Conservation (phyloP, 257 asterid genomes). For the Knoxia roxburghii region DNA sequence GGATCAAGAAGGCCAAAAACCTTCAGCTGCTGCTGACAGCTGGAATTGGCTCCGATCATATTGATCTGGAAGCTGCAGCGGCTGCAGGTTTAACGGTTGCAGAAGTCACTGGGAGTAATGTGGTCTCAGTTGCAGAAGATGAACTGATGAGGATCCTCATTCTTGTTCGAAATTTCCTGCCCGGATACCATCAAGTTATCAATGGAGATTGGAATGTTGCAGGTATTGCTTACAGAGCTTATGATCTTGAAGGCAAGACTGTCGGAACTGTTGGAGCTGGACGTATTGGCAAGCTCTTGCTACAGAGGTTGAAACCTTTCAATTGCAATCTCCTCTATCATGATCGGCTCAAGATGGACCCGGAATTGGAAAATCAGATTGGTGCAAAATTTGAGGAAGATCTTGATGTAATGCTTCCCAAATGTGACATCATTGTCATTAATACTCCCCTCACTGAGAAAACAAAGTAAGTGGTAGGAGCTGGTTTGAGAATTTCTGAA, state of each 20-base stretch:
- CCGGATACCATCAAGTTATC: constrained; percentile 84
- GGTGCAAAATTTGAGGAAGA: constrained; percentile 91
- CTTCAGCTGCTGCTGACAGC: constrained; percentile 86
- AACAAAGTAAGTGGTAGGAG: constrained; percentile 50
- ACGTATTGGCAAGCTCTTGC: constrained; percentile 74
- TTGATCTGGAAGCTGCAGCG: constrained; percentile 96
- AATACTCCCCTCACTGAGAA: constrained; percentile 91
- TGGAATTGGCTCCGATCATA: constrained; percentile 94
- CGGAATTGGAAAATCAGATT: constrained; percentile 61
- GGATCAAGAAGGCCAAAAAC: constrained; percentile 89
- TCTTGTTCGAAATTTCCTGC: constrained; percentile 83
- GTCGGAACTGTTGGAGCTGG: constrained; percentile 99
- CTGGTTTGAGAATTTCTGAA: neutral
- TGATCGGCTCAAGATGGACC: constrained; percentile 76
- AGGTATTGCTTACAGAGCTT: constrained; percentile 78
- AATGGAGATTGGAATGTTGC: constrained; percentile 95
- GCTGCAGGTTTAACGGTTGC: constrained; percentile 96
- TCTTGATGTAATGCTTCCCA: constrained; percentile 85
- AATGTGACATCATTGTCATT: constrained; percentile 84
- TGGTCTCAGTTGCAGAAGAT: constrained; percentile 94
- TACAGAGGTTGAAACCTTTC: constrained; percentile 93
- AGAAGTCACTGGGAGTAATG: constrained; percentile 95
- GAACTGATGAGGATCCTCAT: constrained; percentile 96
- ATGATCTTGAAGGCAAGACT: constrained; percentile 98
- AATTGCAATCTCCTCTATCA: constrained; percentile 85